Base-by-base conservation (phyloP, 2,329 filamentous ascomycete species). In the Beauveria brongniartii region DNA sequence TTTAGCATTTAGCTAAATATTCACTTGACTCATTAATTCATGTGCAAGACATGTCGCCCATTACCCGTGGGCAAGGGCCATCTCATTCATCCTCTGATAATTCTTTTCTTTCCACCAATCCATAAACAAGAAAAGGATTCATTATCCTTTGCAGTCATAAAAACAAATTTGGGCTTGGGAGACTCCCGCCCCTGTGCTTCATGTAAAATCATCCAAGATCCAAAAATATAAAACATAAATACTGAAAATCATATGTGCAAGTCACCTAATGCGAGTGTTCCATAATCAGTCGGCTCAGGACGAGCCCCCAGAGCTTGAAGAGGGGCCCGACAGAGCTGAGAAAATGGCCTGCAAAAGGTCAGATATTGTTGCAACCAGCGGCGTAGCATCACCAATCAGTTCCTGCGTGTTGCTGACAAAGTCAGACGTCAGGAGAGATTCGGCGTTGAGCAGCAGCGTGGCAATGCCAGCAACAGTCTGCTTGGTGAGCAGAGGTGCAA, bases 401-500 rank as follows among this genome's bases (percentile, higher is more conserved):
- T 78, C 76, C 2, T 70, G 70, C 43, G 75, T 76, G 63, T 78
- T 74, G 22, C 71, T 69, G 7, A 78, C 74, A 64, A 78, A 78
- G 1, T 70, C 68, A 30, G 70, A 64, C 5, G 70, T 74, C 7
- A 78, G 64, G 16, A 78, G 65, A 26, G 66, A 62, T 58, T 74
- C 71, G 0, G 75, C 76, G 37, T 78, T 77, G 28, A 67, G 69
- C 5, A 78, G 63, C 5, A 78, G 67, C 4, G 50, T 66, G 20
- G 76, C 58, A 18, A 78, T 65, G 30, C 70, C 71, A 65, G 73
- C 72, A 34, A 77, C 67, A 3, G 69, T 72, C 18, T 67, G 63
- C 5, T 75, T 75, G 3, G 75, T 78, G 46, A 78, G 71, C 40
- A 78, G 69, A 26, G 77, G 77, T 61, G 69, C 67, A 48, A 77